Evolutionary conservation across 2,329 filamentous ascomycete genomes (phyloP).

Genomic region (Cercospora beticola): DNA sequence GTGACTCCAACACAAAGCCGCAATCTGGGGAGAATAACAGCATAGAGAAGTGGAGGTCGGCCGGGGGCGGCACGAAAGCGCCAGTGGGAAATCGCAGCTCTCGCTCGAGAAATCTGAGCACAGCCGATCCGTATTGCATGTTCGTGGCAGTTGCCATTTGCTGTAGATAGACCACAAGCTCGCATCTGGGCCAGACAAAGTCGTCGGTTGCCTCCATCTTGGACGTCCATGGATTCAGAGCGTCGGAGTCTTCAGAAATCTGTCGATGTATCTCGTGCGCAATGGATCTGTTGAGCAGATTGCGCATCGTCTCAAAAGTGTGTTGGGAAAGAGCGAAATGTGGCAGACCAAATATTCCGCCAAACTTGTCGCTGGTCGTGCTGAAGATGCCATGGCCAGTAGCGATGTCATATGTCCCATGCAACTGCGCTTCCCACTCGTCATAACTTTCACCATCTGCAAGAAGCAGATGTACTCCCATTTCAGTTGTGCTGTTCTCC

Average conservation of each 20-base stretch:
- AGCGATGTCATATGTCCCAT: conserved; percentile 83
- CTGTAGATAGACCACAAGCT: conserved; percentile 84
- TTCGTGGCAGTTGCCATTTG: conserved; percentile 45
- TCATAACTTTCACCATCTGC: conserved; percentile 71
- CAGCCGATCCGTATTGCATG: conserved; percentile 27
- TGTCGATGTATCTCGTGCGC: conserved; percentile 66
- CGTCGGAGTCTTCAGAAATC: conserved; percentile 55
- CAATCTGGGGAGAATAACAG: conserved; percentile 65
- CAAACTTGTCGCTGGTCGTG: conserved; percentile 87
- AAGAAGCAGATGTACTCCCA: conserved; percentile 68
- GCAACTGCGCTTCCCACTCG: conserved; percentile 75
- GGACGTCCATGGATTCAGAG: conserved; percentile 72
- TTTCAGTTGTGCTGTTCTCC: conserved; percentile 61
- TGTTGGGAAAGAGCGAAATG: conserved; percentile 68
- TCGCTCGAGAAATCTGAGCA: conserved; percentile 55
- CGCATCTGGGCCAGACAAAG: conserved; percentile 71
- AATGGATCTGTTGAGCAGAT: conserved; percentile 71
- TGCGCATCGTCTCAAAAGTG: conserved; percentile 49
- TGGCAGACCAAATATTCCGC: conserved; percentile 85
- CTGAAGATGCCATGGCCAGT: conserved; percentile 77
- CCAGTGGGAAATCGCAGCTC: conserved; percentile 62
- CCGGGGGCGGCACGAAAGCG: conserved; percentile 52
- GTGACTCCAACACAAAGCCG: conserved; percentile 63
- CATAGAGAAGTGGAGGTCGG: conserved; percentile 59
- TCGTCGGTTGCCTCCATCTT: conserved; percentile 61